These are phyloP conservation scores for Saturnispora quitensis DNA, from an alignment of 805 yeast species.

Conservation along the genomic window DNA sequence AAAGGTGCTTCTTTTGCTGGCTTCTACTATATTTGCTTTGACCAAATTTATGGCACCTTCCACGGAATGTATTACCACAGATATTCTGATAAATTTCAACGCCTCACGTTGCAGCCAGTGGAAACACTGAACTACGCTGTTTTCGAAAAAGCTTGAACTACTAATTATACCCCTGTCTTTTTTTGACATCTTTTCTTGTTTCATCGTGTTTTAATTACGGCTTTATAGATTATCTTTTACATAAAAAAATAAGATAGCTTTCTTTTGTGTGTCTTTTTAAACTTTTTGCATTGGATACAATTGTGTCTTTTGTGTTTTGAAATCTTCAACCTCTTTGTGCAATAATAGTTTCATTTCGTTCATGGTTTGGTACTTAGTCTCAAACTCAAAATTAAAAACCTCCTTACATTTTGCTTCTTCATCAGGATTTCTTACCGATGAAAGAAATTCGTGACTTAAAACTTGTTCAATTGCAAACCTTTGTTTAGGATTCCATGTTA, in stretches of 20 bases:
- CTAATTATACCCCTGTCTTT: neutral
- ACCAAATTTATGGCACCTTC: slow-evolving; percentile 65
- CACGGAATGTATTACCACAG: slow-evolving; percentile 78
- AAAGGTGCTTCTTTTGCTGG: slow-evolving; percentile 86
- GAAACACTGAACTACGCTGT: neutral
- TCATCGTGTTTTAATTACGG: neutral
- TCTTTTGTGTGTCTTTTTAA: slow-evolving; percentile 2
- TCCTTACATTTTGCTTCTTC: slow-evolving; percentile 47
- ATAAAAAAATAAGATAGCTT: neutral
- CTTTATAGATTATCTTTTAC: neutral
- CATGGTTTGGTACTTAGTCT: slow-evolving; percentile 32
- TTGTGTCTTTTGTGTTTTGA: slow-evolving; percentile 29
- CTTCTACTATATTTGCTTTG: slow-evolving; percentile 78
- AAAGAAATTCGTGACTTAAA: slow-evolving; percentile 48
- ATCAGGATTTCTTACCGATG: slow-evolving; percentile 39
- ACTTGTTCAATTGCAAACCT: slow-evolving; percentile 51
- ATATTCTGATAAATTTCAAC: slow-evolving; percentile 72
- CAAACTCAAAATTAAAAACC: slow-evolving; percentile 63
- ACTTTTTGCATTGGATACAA: neutral
- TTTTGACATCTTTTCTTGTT: neutral
- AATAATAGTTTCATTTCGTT: slow-evolving; percentile 40
- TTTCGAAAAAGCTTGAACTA: neutral
- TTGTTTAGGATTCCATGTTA: slow-evolving; percentile 54
- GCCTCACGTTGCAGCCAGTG: slow-evolving; percentile 44
- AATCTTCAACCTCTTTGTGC: slow-evolving; percentile 43